Base-by-base conservation (phyloP, 345 rosid species). In the Rhodamnia rubescens region DNA sequence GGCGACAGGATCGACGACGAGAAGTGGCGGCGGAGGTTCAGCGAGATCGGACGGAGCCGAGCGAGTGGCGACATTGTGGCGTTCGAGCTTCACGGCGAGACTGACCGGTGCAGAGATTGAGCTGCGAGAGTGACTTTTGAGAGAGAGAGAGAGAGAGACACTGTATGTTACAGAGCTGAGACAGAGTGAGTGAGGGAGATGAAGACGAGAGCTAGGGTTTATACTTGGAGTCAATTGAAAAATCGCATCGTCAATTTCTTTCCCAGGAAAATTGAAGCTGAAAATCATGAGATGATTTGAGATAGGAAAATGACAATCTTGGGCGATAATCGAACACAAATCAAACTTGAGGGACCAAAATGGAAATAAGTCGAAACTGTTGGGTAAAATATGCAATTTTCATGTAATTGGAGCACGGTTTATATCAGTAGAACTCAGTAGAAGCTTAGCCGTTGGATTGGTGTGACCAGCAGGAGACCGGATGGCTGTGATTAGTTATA, bases 1-100 rank as follows among this genome's bases (percentile, higher is more conserved):
- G 91, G 86, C 16, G 93, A 86, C 57, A 90, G 93, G 83, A 89
- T 90, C 13, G 94, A 91, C 32, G 92, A 86, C 32, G 92, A 53
- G 85, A 85, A 81, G 1, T 56, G 57, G 75, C 83, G 86, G 86
- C 89, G 90, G 12, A 85, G 3, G 83, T 69, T 61, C 86, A 87
- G 85, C 90, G 89, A 8, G 88, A 40, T 21, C 56, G 81, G 49
- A 5, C 90, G 88, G 32, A 54, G 81, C 20, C 53, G 55, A 36
- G 53, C 16, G 12, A 55, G 27, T 26, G 85, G 11, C 42, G 81
- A 49, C 74, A 50, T 58, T 84, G 47, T 6, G 13, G 42, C 44
- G 85, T 24, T 2, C 1, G 74, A 4, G 54, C 32, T 44, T 69
- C 13, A 1, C 44, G 44, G 78, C 78, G 78, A 7, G 78, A n/a